A percentile compares a stretch with the other conserved stretches of the same genome.
Evolutionary conservation across 2,329 filamentous ascomycete genomes (phyloP).

Genomic region (Chaetomium sp.): DNA sequence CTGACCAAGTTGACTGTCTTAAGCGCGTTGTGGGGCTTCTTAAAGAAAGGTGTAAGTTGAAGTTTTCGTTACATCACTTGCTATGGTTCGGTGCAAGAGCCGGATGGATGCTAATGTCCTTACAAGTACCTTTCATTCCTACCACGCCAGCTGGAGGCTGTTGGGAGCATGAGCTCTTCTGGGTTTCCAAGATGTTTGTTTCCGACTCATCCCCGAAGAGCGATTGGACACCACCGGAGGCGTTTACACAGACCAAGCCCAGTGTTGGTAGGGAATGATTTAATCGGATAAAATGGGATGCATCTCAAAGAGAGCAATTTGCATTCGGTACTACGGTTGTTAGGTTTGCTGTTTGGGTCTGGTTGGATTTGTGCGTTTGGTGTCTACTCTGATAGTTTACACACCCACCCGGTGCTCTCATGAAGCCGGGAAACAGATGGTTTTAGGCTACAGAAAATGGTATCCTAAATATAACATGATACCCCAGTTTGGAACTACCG

Average conservation of each 20-base stretch:
- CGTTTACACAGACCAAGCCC: conserved; percentile 27
- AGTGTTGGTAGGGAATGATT: conserved; percentile 24
- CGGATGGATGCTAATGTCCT: neutral
- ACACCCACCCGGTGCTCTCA: neutral
- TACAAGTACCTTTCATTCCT: conserved; percentile 27
- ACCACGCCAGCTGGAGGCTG: conserved; percentile 28
- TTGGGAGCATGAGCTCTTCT: conserved; percentile 35
- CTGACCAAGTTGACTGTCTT: conserved; percentile 41
- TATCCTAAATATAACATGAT: neutral
- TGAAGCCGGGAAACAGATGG: neutral
- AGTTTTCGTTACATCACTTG: neutral
- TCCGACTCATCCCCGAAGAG: conserved; percentile 13
- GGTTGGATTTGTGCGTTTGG: neutral
- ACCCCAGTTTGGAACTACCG: neutral
- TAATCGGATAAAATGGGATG: neutral
- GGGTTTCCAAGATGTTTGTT: conserved; percentile 34
- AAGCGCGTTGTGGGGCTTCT: conserved; percentile 20
- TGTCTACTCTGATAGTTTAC: neutral
- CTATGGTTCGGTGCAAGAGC: neutral
- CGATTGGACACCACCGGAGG: conserved; percentile 27
- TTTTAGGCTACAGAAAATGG: neutral
- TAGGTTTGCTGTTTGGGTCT: neutral
- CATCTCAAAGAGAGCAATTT: neutral
- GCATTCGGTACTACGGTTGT: neutral
- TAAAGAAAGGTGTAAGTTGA: conserved; percentile 20